phyloP scores from a whole-genome alignment of 345 rosid species.

The Sonneratia alba region DNA sequence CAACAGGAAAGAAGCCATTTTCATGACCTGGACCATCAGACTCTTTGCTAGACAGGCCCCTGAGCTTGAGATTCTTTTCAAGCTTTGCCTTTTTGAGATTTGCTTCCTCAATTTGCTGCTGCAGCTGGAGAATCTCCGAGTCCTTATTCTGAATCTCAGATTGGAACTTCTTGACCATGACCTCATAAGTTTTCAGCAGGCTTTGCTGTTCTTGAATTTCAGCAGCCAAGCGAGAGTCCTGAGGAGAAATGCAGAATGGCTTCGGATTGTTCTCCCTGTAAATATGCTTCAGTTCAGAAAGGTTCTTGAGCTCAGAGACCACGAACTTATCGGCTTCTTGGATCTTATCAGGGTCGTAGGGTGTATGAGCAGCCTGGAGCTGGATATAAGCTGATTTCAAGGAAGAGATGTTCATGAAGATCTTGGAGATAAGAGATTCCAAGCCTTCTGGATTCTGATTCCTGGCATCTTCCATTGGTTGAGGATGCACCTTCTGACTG shows the following conservation, averaged over 20 bases:
- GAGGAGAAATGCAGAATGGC: slow-evolving; percentile 16
- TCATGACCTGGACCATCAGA: slow-evolving; percentile 10
- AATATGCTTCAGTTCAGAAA: slow-evolving; percentile 18
- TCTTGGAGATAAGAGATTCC: slow-evolving; percentile 16
- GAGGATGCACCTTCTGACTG: slow-evolving; percentile 18
- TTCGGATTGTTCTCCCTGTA: slow-evolving; percentile 20
- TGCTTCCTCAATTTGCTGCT: slow-evolving; percentile 18
- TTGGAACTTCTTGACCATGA: slow-evolving; percentile 22
- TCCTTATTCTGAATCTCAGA: slow-evolving; percentile 21
- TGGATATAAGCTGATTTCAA: slow-evolving; percentile 19
- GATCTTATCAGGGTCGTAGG: slow-evolving; percentile 20
- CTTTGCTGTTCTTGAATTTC: slow-evolving; percentile 23
- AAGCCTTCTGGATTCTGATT: slow-evolving; percentile 15
- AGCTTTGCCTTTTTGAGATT: slow-evolving; percentile 17
- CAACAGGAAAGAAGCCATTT: slow-evolving; percentile 16
- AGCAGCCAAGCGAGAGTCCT: slow-evolving; percentile 22
- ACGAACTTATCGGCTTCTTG: slow-evolving; percentile 16
- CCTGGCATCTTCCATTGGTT: slow-evolving; percentile 20
- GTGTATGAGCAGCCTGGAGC: slow-evolving; percentile 20
- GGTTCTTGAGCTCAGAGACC: slow-evolving; percentile 12
- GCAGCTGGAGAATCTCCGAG: slow-evolving; percentile 14
- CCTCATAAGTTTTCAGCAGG: slow-evolving; percentile 20
- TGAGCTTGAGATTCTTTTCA: slow-evolving; percentile 20
- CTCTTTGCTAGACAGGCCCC: slow-evolving; percentile 19
- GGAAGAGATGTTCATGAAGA: slow-evolving; percentile 16